A percentile compares a stretch with the other conserved stretches of the same genome.
These are phyloP conservation scores for Fusarium sambucinum DNA, from an alignment of 2,329 filamentous ascomycete species.

Conservation along the genomic window DNA sequence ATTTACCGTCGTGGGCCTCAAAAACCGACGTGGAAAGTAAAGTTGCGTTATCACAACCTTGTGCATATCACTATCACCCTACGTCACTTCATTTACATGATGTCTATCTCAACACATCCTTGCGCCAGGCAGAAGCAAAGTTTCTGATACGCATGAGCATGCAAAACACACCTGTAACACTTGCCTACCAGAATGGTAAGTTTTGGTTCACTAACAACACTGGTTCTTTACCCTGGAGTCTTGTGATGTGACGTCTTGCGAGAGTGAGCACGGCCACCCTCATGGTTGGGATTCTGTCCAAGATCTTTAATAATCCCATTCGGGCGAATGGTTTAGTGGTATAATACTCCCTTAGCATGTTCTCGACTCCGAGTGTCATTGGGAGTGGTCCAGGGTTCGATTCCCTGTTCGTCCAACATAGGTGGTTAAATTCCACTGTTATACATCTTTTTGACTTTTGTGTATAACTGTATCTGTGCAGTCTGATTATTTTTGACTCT, in stretches of 20 bases:
- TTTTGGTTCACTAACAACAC: not conserved
- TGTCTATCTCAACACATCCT: not conserved
- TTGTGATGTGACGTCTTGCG: not conserved
- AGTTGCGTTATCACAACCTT: not conserved
- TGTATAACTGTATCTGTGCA: too few species aligned
- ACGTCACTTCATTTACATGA: slow-evolving; percentile 28
- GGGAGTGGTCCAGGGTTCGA: slow-evolving; percentile 39
- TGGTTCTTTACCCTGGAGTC: not conserved
- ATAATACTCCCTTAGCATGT: slow-evolving; percentile 41
- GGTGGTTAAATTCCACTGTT: slow-evolving; percentile 22
- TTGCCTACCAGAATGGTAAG: not conserved
- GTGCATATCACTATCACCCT: not conserved
- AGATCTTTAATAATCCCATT: not conserved
- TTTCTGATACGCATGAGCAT: slow-evolving; percentile 2
- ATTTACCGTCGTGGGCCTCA: not conserved
- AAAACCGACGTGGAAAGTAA: not conserved
- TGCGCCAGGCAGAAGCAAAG: slow-evolving; percentile 17
- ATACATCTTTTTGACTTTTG: slow-evolving; percentile 17
- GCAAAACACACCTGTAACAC: not conserved
- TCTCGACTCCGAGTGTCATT: slow-evolving; percentile 11
- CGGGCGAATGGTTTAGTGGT: slow-evolving; percentile 43
- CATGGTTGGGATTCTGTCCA: not conserved
- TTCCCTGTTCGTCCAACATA: slow-evolving; percentile 36
- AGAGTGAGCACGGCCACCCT: not conserved
- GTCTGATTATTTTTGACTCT: not conserved